Evolutionary conservation across 306 rosid species (phyloP), one percentile per base, ranked within the genome.

Genomic region (Corylus avellana): DNA sequence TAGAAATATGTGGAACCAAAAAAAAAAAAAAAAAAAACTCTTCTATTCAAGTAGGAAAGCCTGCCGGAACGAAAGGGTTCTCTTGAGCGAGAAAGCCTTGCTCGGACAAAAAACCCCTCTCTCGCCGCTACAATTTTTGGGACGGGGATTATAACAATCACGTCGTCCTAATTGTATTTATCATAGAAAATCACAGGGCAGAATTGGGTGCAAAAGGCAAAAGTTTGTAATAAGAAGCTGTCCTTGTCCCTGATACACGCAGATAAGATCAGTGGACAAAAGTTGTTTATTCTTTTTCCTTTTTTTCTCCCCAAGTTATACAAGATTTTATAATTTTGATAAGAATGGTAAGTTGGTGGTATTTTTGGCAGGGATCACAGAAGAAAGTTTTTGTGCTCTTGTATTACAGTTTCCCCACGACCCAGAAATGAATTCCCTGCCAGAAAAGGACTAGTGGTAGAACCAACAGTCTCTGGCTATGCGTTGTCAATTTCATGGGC

Each of bases 391-490:
- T 48, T 25, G 20, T 13, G n/a, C 50, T 54, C 25, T 22, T 22
- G 25, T 57, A 72, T 48, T 25, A 7, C 44, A 39, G 46, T 42
- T 42, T 42, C 6, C 46, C 46, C 8, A 42, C 46, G 46, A 42
- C 14, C 42, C 55, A n/a, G 63, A 50, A 75, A 48, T 47, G 49
- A 71, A 55, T 74, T 70, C 61, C 54, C 63, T 75, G 77, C 47
- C 82, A 77, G 51, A 75, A 75, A 81, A 56, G 75, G 69, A 70
- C 74, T 17, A 59, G 25, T 55, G 20, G 53, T 48, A 22, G n/a
- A 73, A 46, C n/a, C 46, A 57, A 37, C 16, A 47, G 2, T 63
- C 75, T 27, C 37, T 29, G 39, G 18, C 46, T 61, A 62, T 80
- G 82, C 67, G 27, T 48, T 56, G 84, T 76, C 79, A 27, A 57